Evolutionary conservation across 805 yeast species (phyloP), one percentile per base, ranked within the genome.

Genomic region (Cyberlindnera japonica): DNA sequence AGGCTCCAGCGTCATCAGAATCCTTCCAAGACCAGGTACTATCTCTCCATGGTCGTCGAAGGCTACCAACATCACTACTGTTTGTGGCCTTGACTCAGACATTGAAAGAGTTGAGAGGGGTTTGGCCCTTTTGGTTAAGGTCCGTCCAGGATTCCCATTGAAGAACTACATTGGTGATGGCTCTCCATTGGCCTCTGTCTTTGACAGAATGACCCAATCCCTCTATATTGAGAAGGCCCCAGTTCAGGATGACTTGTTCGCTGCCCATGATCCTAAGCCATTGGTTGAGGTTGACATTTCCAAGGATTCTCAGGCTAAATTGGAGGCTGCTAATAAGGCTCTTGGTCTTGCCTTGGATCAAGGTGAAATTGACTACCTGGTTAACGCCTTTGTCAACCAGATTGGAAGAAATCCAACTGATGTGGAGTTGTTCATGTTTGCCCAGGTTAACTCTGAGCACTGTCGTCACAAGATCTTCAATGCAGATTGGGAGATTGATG

Each of bases 1-100:
- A 5, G 75, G 72, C 49, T 66, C 78, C 23, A 74, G 77, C 47
- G 66, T 89, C 49, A 65, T 91, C 34, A 75, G 95, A 60, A 73
- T 93, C 38, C 71, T 89, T 38, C 99, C 99, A 32, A 79, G 98
- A 63, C 70, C 89, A 7, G 99, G 99, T 46, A 93, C 99, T 11
- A 91, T 93, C 50, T 90, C 98, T 19, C 98, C 99, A 24, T 93
- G 99, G 99, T 87, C 96, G 9, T 90, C 98, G 12, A 93, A 93
- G 67, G 99, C 99, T 20, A 90, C 99, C 29, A 91, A 93, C 65
- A 93, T 93, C 51, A 76, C 90, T 38, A 77, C 81, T 41, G 95
- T 86, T 41, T 87, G 96, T 67, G 96, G 96, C 9, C 72, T 93
- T 45, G 75, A 71, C 27, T 70, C 72, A 15, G 75, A 72, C 45